Evolutionary conservation across 352 stramenopile species (phyloP).

Genomic region (Globisporangium barbulae): DNA sequence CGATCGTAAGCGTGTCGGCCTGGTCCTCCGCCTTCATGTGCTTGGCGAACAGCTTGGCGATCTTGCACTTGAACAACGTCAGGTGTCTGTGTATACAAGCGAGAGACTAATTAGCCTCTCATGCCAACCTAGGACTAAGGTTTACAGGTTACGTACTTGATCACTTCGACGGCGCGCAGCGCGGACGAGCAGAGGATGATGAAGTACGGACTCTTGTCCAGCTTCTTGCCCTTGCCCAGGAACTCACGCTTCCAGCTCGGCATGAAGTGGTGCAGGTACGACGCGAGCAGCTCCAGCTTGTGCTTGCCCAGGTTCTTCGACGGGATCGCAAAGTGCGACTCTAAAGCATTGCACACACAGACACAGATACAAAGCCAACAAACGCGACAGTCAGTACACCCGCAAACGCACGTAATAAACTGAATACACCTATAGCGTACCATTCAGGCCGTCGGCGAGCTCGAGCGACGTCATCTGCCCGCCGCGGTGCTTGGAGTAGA

Average conservation of each 20-base stretch:
- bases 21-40: conserved; percentile 92
- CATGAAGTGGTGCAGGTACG: conserved; percentile 74
- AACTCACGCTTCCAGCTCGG: conserved; percentile 79
- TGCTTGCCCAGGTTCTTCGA: conserved; percentile 70
- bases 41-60: conserved; percentile 96
- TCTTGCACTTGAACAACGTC: conserved; percentile 83
- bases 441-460: conserved; percentile 72
- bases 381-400: neutral
- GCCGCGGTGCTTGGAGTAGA: conserved; percentile 72
- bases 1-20: conserved; percentile 67
- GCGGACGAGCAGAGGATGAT: conserved; percentile 92
- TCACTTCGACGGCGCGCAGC: conserved; percentile 87
- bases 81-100: conserved; percentile 40
- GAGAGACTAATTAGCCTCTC: neutral
- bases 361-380: neutral
- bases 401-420: neutral
- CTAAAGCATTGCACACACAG: conserved; percentile 21
- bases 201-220: conserved; percentile 89
- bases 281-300: conserved; percentile 61
- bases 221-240: conserved; percentile 62
- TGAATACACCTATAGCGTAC: conserved; percentile 20
- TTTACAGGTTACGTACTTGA: conserved; percentile 65
- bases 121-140: neutral
- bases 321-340: conserved; percentile 62
- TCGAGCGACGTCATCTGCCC: conserved; percentile 82